Evolutionary conservation across 768 basidiomycete species (phyloP), one percentile per base, ranked within the genome.

Genomic region (Collybiopsis confluens): DNA sequence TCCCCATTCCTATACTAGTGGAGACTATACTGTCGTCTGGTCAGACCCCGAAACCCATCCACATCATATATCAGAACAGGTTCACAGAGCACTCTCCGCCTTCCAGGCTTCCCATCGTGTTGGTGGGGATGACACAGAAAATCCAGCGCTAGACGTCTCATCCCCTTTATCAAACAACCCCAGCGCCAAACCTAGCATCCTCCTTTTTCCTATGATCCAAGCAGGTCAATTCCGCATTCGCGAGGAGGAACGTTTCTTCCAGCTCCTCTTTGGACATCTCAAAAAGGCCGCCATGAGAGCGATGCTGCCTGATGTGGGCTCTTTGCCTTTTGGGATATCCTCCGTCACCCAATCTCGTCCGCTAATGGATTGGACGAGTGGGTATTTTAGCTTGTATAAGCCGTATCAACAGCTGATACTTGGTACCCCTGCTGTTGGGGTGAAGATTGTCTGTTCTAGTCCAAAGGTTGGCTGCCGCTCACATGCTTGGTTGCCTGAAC

Each of bases 331-430:
- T 16, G 23, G 20, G 46, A 45, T 43, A 23, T 40, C 54, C 16
- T 36, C 54, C 4, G 40, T 47, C 30, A 20, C 18, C 4, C 45
- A 53, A 26, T 18, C 37, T 37, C 66, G 72, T 16, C 82, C 81
- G n/a, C 62, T 80, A 16, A 68, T 87, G 26, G 90, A 97, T 65
- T 72, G 98, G 64, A 99, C 97, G 7, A 94, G 88, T 61, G 97
- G 97, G 10, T 99, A 99, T 70, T 99, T 99, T 65, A 90, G 90
- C 6, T 73, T 98, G 28, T 90, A 89, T 64, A 72, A 77, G 54
- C 80, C 79, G 11, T 98, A 98, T 65, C 90, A 92, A 63, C 72
- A 82, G 24, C 73, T 86, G 35, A 73, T 91, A 10, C 75, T 97
- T 24, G 66, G 78, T 23, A 73, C 76, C 10, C 77, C 80, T 1